These are phyloP conservation scores for Leccinum subgranulosum DNA, from an alignment of 768 basidiomycete genomes.

Conservation along the genomic window DNA sequence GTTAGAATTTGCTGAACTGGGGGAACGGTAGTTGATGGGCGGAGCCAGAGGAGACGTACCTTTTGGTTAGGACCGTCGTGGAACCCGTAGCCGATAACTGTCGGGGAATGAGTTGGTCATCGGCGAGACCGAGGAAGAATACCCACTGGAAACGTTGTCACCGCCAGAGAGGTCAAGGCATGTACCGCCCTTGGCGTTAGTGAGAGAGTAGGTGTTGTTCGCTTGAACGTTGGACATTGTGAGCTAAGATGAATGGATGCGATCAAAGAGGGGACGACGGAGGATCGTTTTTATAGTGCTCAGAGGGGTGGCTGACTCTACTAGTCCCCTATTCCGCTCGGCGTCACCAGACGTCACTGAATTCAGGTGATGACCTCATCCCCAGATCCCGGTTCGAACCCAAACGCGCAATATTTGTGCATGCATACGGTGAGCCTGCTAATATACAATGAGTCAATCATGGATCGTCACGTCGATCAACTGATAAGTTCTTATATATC, in stretches of 20 bases:
- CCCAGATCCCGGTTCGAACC: neutral
- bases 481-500: neutral
- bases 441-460: conserved; percentile 5
- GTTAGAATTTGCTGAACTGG: neutral
- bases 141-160: conserved; percentile 47
- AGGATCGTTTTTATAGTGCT: neutral
- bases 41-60: conserved; percentile 27
- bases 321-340: neutral
- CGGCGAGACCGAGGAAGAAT: neutral
- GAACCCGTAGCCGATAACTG: conserved; percentile 49
- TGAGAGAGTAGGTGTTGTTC: conserved; percentile 43
- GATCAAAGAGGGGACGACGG: neutral
- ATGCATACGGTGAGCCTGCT: conserved; percentile 13
- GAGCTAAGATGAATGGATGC: neutral
- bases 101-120: neutral
- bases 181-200: conserved; percentile 50
- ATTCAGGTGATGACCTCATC: neutral
- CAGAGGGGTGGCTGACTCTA: neutral
- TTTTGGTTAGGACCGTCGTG: conserved; percentile 48
- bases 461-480: neutral
- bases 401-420: neutral
- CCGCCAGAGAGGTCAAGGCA: conserved; percentile 54
- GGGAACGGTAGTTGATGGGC: neutral
- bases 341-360: neutral
- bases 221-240: conserved; percentile 28